Evolutionary conservation across 768 basidiomycete genomes (phyloP), one percentile per base, ranked within the genome.

Genomic region (Grammothele lineata): DNA sequence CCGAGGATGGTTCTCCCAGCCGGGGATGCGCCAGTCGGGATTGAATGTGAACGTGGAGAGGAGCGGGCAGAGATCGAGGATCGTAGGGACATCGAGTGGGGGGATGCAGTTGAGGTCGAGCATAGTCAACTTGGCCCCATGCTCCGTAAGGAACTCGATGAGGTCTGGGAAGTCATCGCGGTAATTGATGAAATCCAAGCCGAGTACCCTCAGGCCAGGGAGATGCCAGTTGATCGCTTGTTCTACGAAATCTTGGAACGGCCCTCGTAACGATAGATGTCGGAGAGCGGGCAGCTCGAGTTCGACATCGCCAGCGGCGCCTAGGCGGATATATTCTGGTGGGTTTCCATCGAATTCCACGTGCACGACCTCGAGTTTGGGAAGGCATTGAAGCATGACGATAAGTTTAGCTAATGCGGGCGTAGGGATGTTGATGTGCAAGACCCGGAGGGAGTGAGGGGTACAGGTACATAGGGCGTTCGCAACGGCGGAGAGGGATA

Each of bases 1-100:
- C 40, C 69, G 27, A 33, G 47, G 15, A 42, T 64, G 50, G 30
- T 51, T 48, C n/a, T 58, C 52, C 33, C 42, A 48, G 17, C 49
- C 53, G 0, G 56, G 60, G 14, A 83, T 63, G 11, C 76, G 74
- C 86, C 87, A 88, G 60, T 90, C 87, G 22, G 74, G 78, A 59
- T 87, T 89, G 68, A 90, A 88, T 19, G 75, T 72, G 60, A 90
- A 80, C 0, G 80, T 76, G 17, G 62, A 67, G 24, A 90, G 75
- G 39, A 69, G 60, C 0, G 84, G 85, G 54, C 86, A 88, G 6
- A 78, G 62, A 11, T 81, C 80, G 21, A 88, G 74, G 49, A 85
- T 75, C 19, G 67, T 67, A 4, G 79, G 66, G 12, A 87, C 68
- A 49, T 85, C 78, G 22, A 86, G 67, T 0, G 68, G 54, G 5